These are phyloP conservation scores for Wickerhamiella cacticola DNA, from an alignment of 805 yeast genomes.

Conservation along the genomic window DNA sequence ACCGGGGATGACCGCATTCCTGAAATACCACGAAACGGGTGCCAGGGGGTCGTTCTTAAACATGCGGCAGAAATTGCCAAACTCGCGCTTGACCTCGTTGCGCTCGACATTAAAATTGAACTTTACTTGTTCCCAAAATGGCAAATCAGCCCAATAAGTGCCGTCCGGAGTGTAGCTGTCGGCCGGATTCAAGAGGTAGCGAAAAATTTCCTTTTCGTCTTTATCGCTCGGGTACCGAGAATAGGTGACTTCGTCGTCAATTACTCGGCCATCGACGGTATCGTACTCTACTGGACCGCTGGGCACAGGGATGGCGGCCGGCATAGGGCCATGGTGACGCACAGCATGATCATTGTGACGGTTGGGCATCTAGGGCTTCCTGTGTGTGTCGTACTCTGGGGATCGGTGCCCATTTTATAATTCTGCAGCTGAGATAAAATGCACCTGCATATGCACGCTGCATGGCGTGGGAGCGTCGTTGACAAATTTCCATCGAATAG, in stretches of 20 bases:
- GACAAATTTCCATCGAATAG: background rate
- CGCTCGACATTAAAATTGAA: slow-evolving; percentile 25
- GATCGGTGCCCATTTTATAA: slow-evolving; percentile 3
- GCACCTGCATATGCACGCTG: slow-evolving; percentile 10
- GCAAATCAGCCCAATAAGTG: slow-evolving; percentile 32
- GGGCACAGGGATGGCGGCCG: slow-evolving; percentile 30
- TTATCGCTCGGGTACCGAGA: slow-evolving; percentile 23
- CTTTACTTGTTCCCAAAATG: slow-evolving; percentile 21
- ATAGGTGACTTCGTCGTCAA: slow-evolving; percentile 23
- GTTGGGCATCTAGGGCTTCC: slow-evolving; percentile 1
- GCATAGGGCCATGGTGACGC: slow-evolving; percentile 27
- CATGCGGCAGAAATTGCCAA: slow-evolving; percentile 21
- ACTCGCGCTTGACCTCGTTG: slow-evolving; percentile 26
- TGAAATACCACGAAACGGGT: slow-evolving; percentile 29
- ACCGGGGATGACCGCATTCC: slow-evolving; percentile 31
- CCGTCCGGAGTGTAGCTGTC: slow-evolving; percentile 29
- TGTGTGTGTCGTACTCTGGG: background rate
- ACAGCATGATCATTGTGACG: slow-evolving; percentile 5
- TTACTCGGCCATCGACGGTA: slow-evolving; percentile 30
- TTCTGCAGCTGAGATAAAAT: background rate
- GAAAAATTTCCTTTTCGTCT: slow-evolving; percentile 29
- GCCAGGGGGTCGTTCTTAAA: slow-evolving; percentile 28
- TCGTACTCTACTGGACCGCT: slow-evolving; percentile 30
- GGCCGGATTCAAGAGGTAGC: slow-evolving; percentile 27
- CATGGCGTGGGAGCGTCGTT: slow-evolving; percentile 8